phyloP scores from a whole-genome alignment of 306 rosid species.

The Fagus sylvatica region DNA sequence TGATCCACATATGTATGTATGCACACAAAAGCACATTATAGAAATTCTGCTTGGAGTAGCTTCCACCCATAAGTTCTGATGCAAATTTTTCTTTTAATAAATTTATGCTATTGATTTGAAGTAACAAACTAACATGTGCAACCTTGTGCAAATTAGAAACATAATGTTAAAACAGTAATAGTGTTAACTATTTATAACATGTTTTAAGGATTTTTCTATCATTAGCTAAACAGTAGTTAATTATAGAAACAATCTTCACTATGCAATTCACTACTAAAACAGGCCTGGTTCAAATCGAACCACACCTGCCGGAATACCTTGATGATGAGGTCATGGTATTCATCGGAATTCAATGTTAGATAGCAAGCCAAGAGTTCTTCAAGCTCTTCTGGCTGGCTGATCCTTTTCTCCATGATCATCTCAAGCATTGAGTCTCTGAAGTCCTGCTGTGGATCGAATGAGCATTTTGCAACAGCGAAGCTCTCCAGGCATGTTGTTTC shows the following conservation, averaged over 20 bases:
- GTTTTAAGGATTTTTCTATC: slow-evolving; percentile 4
- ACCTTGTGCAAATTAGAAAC: not conserved
- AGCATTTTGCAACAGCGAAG: slow-evolving; percentile 79
- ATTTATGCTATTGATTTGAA: not conserved
- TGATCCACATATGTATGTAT: not conserved
- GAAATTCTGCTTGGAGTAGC: not conserved
- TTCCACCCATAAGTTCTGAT: not conserved
- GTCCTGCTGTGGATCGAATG: slow-evolving; percentile 70
- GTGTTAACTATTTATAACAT: slow-evolving; percentile 22
- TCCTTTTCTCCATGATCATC: slow-evolving; percentile 72
- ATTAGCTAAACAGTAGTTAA: slow-evolving; percentile 19
- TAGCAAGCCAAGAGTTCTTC: slow-evolving; percentile 87
- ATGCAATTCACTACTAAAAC: slow-evolving; percentile 34
- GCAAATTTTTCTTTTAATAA: not conserved
- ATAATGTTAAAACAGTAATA: slow-evolving; percentile 14
- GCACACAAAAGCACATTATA: not conserved
- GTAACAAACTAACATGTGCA: not conserved
- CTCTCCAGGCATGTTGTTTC: slow-evolving; percentile 49
- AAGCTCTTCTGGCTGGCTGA: slow-evolving; percentile 62
- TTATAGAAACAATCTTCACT: slow-evolving; percentile 36
- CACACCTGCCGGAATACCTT: slow-evolving; percentile 86
- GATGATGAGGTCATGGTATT: slow-evolving; percentile 81
- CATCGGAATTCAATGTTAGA: slow-evolving; percentile 82
- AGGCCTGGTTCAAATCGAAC: slow-evolving; percentile 58
- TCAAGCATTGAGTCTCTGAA: slow-evolving; percentile 96